Percentiles rank a stretch among this genome's conserved stretches.
Evolutionary conservation across 2,329 filamentous ascomycete genomes (phyloP).

Genomic region (Paraconiothyrium brasiliense): DNA sequence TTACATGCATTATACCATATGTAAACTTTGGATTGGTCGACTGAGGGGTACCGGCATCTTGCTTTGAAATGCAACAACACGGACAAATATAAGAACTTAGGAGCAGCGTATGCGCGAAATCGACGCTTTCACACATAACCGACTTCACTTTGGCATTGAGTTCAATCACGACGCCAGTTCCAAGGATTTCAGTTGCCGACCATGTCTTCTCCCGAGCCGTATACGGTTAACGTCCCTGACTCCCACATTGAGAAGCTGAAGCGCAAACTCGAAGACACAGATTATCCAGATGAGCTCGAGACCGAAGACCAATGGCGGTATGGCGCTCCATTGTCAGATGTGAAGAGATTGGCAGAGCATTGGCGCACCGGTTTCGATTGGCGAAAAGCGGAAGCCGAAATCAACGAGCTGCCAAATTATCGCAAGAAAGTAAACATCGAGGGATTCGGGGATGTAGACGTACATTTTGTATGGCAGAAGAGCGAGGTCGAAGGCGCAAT

Average conservation of each 20-base stretch:
- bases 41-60: slow-evolving; percentile 1
- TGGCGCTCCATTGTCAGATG: slow-evolving; percentile 67
- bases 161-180: background rate
- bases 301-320: slow-evolving; percentile 61
- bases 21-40: background rate
- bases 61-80: slow-evolving; percentile 5
- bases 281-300: slow-evolving; percentile 66
- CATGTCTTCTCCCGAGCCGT: slow-evolving; percentile 28
- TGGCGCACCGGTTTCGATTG: slow-evolving; percentile 70
- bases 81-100: background rate
- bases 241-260: slow-evolving; percentile 63
- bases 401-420: slow-evolving; percentile 71
- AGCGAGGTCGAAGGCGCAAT: slow-evolving; percentile 64
- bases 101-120: background rate
- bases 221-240: slow-evolving; percentile 47
- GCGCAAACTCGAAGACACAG: slow-evolving; percentile 63
- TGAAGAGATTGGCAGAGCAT: slow-evolving; percentile 66
- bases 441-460: slow-evolving; percentile 66
- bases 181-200: background rate
- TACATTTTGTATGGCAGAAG: slow-evolving; percentile 72
- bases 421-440: slow-evolving; percentile 62
- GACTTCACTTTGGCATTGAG: background rate
- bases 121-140: background rate
- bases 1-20: background rate
- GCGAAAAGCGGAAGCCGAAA: slow-evolving; percentile 65